Evolutionary conservation across 139 green algal genomes (phyloP).

Genomic region (Chlorella vulgaris): DNA sequence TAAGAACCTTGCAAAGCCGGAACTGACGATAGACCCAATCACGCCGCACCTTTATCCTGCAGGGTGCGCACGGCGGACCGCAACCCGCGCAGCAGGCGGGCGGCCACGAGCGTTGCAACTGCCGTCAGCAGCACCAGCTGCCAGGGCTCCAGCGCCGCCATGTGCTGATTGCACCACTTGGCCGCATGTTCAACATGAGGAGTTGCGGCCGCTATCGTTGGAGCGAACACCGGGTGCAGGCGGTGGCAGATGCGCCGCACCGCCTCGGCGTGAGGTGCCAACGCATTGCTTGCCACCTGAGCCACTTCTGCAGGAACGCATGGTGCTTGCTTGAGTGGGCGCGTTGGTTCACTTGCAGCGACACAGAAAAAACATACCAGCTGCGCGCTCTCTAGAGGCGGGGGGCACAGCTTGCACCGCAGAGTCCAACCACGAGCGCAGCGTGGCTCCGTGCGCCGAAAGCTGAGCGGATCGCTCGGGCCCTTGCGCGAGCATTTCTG

Average conservation of each 20-base stretch:
- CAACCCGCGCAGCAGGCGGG: background rate
- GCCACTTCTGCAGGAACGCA: too few relatives aligned
- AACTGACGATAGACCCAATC: too few relatives aligned
- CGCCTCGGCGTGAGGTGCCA: too few relatives aligned
- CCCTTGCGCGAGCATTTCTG: too few relatives aligned
- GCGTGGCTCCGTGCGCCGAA: background rate
- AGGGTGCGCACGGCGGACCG: background rate
- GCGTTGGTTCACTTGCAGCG: too few relatives aligned
- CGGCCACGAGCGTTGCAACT: background rate
- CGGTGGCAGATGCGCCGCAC: too few relatives aligned
- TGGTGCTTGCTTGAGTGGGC: background rate
- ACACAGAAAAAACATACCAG: too few relatives aligned
- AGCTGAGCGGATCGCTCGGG: too few relatives aligned
- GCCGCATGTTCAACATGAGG: background rate
- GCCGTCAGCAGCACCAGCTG: constrained; percentile 29
- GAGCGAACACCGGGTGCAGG: background rate
- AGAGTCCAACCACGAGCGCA: background rate
- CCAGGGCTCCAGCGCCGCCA: constrained; percentile 11
- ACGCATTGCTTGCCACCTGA: too few relatives aligned
- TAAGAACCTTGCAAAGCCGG: too few relatives aligned
- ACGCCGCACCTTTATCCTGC: constrained; percentile 26
- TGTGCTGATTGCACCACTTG: background rate
- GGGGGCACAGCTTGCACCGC: background rate
- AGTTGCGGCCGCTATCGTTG: background rate
- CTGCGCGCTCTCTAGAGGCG: background rate